Evolutionary conservation across 1,139 yeast genomes (phyloP), one percentile per base, ranked within the genome.

Genomic region (Sugiyamaella japonica): DNA sequence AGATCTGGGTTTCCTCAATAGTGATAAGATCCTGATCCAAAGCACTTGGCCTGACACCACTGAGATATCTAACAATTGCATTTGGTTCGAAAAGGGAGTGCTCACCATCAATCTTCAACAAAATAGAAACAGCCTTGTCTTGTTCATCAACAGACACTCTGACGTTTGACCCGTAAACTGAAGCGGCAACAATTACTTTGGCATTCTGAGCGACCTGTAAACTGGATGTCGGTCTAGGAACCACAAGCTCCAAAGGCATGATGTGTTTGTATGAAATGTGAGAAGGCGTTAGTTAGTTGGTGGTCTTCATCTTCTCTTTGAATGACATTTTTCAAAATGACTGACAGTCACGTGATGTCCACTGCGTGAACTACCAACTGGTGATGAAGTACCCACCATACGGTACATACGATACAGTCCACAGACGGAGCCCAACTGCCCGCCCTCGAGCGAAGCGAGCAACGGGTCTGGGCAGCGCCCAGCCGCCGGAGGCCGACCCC

Each of bases 41-140:
- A 16, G 55, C 53, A 28, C 61, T 48, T 34, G 57, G 49, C 44
- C 61, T 57, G 32, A 60, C 42, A 70, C 55, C 74, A 58, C 41
- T 66, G 59, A 52, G 72, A 61, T 58, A 76, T 68, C 55, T 78
- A 56, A 89, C 90, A 57, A 90, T 86, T 23, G 97, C 88, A 69
- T 90, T 89, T 34, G 95, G 80, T 70, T 89, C 96, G 58, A 80
- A 74, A 61, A 90, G 77, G 13, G 46, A 48, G 38, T 57, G 55
- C 20, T 54, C 57, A 8, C 42, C 43, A 23, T 61, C 62, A 36
- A 58, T 49, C 48, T 56, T 52, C 28, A 58, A 31, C 20, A 41
- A 20, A 12, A 41, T 20, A 13, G 46, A 42, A 12, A 38, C 10
- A 13, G 34, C 25, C 3, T 15, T 47, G 12, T 47, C 52, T 6